These are phyloP conservation scores for Groenewaldozyma tartarivorans DNA, from an alignment of 805 yeast species.

Conservation along the genomic window DNA sequence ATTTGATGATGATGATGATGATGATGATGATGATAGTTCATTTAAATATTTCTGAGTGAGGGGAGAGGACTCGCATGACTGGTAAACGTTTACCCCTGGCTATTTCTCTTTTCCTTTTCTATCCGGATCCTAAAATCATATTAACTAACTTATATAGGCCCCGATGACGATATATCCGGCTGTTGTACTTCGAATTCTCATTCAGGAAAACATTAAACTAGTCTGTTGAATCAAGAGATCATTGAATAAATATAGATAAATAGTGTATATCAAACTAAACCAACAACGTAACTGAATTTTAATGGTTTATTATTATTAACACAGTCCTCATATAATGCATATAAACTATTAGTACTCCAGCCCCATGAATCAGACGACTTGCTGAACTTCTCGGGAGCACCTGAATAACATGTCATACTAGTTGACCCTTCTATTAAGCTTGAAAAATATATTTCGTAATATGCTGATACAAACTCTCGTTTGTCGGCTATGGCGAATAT, in stretches of 20 bases:
- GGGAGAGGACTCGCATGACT: too few relatives aligned
- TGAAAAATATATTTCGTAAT: constrained; percentile 45
- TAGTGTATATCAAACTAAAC: constrained; percentile 31
- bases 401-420: constrained; percentile 41
- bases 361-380: constrained; percentile 53
- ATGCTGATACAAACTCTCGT: constrained; percentile 38
- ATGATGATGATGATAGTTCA: constrained; percentile 47
- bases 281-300: constrained; percentile 42
- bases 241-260: too few relatives aligned
- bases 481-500: too few relatives aligned
- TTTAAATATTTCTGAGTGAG: constrained; percentile 93
- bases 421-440: constrained; percentile 38
- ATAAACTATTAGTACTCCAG: constrained; percentile 49
- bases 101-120: too few relatives aligned
- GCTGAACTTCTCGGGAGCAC: constrained; percentile 45
- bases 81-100: too few relatives aligned
- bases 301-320: constrained; percentile 36
- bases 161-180: too few relatives aligned
- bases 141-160: constrained; percentile 72
- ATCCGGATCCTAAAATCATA: constrained; percentile 60
- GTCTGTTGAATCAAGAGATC: constrained; percentile 57
- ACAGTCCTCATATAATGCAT: constrained; percentile 41
- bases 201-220: constrained; percentile 71
- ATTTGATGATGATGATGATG: too few relatives aligned
- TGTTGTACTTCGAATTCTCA: constrained; percentile 84